Conservation (phyloP, 75 land plant species). For the Pinus albicaulis region DNA sequence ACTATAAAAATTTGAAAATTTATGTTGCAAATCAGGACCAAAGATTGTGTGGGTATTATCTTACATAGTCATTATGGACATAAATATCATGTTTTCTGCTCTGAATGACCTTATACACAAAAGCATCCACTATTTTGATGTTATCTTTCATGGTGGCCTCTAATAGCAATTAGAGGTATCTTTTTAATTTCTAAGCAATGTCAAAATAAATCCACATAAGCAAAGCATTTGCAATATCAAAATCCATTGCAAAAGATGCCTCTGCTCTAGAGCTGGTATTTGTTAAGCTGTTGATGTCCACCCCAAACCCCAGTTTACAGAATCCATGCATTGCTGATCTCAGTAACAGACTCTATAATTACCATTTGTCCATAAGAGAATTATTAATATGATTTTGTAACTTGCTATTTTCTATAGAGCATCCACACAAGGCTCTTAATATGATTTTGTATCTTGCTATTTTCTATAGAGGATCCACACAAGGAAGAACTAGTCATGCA, state of each 20-base stretch:
- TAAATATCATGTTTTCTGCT: slow-evolving; percentile 19
- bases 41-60: background rate
- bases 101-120: slow-evolving; percentile 42
- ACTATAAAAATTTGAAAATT: background rate
- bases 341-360: slow-evolving; percentile 47
- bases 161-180: slow-evolving; percentile 39
- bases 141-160: slow-evolving; percentile 45
- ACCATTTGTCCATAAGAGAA: no score
- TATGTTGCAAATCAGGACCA: background rate
- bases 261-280: slow-evolving; percentile 26
- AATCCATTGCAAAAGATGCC: slow-evolving; percentile 35
- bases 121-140: slow-evolving; percentile 29
- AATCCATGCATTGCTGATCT: slow-evolving; percentile 62
- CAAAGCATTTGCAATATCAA: slow-evolving; percentile 41
- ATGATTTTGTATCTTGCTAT: no score
- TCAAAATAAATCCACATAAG: slow-evolving; percentile 34
- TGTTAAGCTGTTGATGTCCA: slow-evolving; percentile 42
- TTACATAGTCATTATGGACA: slow-evolving; percentile 10
- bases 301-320: slow-evolving; percentile 63
- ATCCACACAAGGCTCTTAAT: no score
- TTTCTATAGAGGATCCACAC: no score
- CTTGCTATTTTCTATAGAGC: no score
- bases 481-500: no score
- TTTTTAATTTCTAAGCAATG: slow-evolving; percentile 50
- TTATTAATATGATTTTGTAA: no score